Base-by-base conservation (phyloP, 345 rosid species). In the Rhizophora apiculata region DNA sequence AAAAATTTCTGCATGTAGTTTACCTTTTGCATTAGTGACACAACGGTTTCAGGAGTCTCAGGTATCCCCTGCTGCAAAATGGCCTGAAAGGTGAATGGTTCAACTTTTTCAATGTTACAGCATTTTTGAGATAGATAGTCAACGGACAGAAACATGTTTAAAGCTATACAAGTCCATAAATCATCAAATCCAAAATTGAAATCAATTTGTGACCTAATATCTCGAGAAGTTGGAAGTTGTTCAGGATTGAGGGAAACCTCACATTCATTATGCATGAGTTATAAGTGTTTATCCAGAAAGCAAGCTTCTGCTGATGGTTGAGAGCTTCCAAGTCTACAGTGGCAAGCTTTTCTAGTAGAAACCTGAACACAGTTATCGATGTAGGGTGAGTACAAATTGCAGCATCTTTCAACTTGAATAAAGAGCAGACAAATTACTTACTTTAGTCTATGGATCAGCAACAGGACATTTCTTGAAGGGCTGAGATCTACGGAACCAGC, bases 261-360 rank as follows among this genome's bases (percentile, higher is more conserved):
- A 91, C 99, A 84, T 92, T 90, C 83, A 95, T 86, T 60, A 90
- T 81, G 64, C 96, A 92, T 4, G 96, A 87, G 71, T 92, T 95
- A 74, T 90, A 95, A 30, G 80, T 86, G 81, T 94, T 94, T 68
- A 94, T 89, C 98, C 96, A 94, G 77, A 94, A 94, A 39, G 98
- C 98, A 46, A 95, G 93, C 81, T 92, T 92, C 79, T 92, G 92
- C 75, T 92, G 96, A 84, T 92, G 97, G 64, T 81, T 84, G 58
- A 92, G 91, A 68, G 88, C 88, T 21, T 85, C 85, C 61, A 90
- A 82, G 62, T 77, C 83, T 34, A 84, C 91, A 68, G 81, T 6
- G 52, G 92, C 82, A 72, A 92, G 97, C 86, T 92, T 95, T 74
- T 78, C 82, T 27, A 87, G 85, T 67, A 92, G 60, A 72, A 79